phyloP scores from a whole-genome alignment of 83 land plant genomes.

The Larix sibirica region DNA sequence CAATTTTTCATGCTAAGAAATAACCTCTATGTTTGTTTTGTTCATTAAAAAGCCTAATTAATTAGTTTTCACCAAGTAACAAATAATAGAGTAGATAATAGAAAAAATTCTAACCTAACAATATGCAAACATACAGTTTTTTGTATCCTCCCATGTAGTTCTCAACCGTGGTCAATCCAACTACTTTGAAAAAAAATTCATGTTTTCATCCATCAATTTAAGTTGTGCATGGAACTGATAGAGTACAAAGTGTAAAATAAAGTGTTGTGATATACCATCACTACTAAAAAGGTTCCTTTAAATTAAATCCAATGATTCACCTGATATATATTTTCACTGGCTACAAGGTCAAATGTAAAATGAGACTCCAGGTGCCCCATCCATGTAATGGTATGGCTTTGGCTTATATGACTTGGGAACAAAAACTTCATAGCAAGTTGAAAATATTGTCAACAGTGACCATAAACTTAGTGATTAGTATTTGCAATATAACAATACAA shows the following conservation, averaged over 20 bases:
- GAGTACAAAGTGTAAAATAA: not conserved
- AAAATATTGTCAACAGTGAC: too few species aligned
- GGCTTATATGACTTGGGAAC: too few species aligned
- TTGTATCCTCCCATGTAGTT: slow-evolving; percentile 92
- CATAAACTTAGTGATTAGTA: too few species aligned
- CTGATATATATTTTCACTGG: slow-evolving; percentile 89
- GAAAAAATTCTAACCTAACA: slow-evolving; percentile 65
- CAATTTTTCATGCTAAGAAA: not conserved
- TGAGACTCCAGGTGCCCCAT: slow-evolving; percentile 90
- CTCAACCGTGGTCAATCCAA: slow-evolving; percentile 96
- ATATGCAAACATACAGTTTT: slow-evolving; percentile 97
- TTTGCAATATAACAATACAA: too few species aligned
- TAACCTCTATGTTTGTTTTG: too few species aligned
- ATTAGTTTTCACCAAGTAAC: not conserved
- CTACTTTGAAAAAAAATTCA: slow-evolving; percentile 91
- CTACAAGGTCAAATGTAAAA: slow-evolving; percentile 95
- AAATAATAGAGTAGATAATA: not conserved
- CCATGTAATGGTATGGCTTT: slow-evolving; percentile 77
- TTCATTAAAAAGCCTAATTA: not conserved
- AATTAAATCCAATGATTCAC: slow-evolving; percentile 30
- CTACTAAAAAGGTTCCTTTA: slow-evolving; percentile 1
- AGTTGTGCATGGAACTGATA: not conserved
- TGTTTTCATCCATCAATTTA: slow-evolving; percentile 29
- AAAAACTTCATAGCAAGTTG: too few species aligned
- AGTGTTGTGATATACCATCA: not conserved